Evolutionary conservation across 305 asterid genomes (phyloP), one percentile per base, ranked within the genome.

Genomic region (Withania somnifera): DNA sequence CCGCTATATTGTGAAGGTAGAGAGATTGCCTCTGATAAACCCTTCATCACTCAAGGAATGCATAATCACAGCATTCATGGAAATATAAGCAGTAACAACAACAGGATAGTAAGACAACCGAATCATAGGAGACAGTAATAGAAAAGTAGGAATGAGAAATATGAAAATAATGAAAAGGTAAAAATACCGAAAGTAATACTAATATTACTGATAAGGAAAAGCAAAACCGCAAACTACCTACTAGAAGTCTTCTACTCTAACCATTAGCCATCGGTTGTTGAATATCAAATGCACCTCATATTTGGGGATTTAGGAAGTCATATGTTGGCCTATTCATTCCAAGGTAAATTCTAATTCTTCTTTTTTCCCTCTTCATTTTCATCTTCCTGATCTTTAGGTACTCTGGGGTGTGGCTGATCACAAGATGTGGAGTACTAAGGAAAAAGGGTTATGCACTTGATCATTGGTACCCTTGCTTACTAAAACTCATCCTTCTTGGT

Each of bases 401-500:
- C 77, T 82, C 89, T 3, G 98, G 98, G 51, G 99, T 96, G 30
- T 96, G 99, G 99, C 90, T 96, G 80, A 91, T 96, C 85, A 95
- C 94, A 81, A 89, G 98, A 84, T 96, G 99, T 78, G 98, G 98
- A 24, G 87, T 94, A 45, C 89, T 94, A 53, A 82, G 77, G 8
- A 88, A n/a, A 83, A 87, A 86, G 1, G 95, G 95, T 58, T 96
- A 89, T 77, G 78, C 83, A 51, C 93, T 96, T 63, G 92, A 92
- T 60, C 87, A 90, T n/a, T 92, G 97, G 98, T 85, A 82, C 78
- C 89, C 88, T 38, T 89, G 95, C 86, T 86, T 96, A 86, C 89
- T 89, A 51, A 89, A 88, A 53, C 97, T 94, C 81, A 47, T 93
- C 82, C 91, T 86, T 1, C 80, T 88, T 0, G 98, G 98, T 5